Conservation (phyloP, 805 yeast genomes). For the Lachancea mirantina region DNA sequence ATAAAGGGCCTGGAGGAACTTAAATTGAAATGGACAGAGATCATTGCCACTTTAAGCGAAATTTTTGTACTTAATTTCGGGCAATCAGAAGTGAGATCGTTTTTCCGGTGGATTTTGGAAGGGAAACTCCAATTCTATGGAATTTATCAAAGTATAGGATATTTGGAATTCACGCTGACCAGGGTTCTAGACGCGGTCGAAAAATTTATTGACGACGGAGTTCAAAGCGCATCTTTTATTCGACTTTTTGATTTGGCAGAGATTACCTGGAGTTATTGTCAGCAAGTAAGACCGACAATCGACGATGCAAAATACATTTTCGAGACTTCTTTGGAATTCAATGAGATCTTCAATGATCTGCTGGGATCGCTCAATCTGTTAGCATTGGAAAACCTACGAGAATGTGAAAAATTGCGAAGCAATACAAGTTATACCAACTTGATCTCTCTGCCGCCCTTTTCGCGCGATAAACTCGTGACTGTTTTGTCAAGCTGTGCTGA, state of each 20-base stretch:
- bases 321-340: slow-evolving; percentile 37
- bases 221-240: slow-evolving; percentile 8
- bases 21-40: not conserved
- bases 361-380: slow-evolving; percentile 38
- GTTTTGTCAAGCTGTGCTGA: slow-evolving; percentile 24
- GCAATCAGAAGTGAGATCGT: not conserved
- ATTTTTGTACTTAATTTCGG: slow-evolving; percentile 1
- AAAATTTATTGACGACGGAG: slow-evolving; percentile 16
- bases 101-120: slow-evolving; percentile 31
- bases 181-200: slow-evolving; percentile 34
- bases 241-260: slow-evolving; percentile 29
- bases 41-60: not conserved
- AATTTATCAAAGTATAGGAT: slow-evolving; percentile 27
- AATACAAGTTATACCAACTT: too few relatives aligned
- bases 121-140: slow-evolving; percentile 30
- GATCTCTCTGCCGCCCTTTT: slow-evolving; percentile 31
- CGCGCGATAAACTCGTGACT: slow-evolving; percentile 30
- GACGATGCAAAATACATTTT: slow-evolving; percentile 29
- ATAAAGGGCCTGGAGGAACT: not conserved
- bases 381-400: slow-evolving; percentile 32
- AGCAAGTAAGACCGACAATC: slow-evolving; percentile 24
- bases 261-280: slow-evolving; percentile 27
- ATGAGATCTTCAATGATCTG: slow-evolving; percentile 37
- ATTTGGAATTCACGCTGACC: slow-evolving; percentile 32
- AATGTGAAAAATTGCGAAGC: slow-evolving; percentile 31